Conservation (phyloP, 2,329 filamentous ascomycete species). For the Botrytis porri region DNA sequence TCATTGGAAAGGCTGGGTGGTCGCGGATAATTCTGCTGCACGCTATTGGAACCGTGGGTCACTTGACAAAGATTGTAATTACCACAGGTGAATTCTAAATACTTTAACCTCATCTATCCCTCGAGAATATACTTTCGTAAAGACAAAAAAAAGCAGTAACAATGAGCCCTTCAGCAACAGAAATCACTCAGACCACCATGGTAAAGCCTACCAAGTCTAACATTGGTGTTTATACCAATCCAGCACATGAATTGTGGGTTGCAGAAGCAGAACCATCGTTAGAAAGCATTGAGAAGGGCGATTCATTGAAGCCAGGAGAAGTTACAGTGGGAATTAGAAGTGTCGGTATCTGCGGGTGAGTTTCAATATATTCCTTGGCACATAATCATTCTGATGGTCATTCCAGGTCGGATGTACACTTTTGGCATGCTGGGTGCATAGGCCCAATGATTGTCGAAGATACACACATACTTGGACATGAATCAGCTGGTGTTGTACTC, state of each 20-base stretch:
- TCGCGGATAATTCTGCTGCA: constrained; percentile 13
- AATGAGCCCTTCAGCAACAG: constrained; percentile 35
- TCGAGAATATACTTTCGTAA: background rate
- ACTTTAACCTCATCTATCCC: constrained; percentile 1
- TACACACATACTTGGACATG: constrained; percentile 91
- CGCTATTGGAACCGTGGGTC: constrained; percentile 13
- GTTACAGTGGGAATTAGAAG: constrained; percentile 87
- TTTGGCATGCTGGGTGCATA: constrained; percentile 94
- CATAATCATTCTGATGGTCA: constrained; percentile 15
- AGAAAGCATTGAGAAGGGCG: constrained; percentile 67
- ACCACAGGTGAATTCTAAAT: background rate
- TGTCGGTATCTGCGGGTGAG: constrained; percentile 91
- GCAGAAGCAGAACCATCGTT: constrained; percentile 72
- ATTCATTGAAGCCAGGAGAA: constrained; percentile 72
- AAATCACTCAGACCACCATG: constrained; percentile 26
- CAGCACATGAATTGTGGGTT: constrained; percentile 87
- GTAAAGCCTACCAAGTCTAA: constrained; percentile 64
- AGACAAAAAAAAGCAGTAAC: background rate
- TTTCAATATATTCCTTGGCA: constrained; percentile 17
- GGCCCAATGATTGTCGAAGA: constrained; percentile 90
- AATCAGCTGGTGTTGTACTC: constrained; percentile 81
- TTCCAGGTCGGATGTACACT: constrained; percentile 83
- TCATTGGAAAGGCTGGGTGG: constrained; percentile 12
- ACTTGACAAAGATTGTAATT: constrained; percentile 15
- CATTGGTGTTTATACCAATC: constrained; percentile 95